A percentile compares a stretch with the other conserved stretches of the same genome.
These are phyloP conservation scores for Silene uniflora DNA, from an alignment of 148 eudicot species.

Conservation along the genomic window DNA sequence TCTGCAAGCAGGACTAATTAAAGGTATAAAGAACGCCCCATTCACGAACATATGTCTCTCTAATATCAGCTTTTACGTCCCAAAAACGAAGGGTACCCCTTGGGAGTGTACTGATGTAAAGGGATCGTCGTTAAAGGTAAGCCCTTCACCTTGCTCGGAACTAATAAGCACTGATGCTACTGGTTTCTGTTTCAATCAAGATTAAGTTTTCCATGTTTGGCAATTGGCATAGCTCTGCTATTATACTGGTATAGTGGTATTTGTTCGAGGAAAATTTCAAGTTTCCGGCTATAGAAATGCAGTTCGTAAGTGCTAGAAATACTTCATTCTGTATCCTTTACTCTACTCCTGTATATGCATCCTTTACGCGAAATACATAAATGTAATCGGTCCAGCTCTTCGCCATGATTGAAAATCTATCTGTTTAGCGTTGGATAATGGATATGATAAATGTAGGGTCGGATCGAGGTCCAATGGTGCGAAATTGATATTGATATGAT, in stretches of 20 bases:
- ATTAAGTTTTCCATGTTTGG: conserved; percentile 19
- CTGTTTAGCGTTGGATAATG: no score
- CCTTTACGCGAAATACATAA: background rate
- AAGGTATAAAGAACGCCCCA: conserved; percentile 64
- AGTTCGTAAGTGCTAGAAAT: background rate
- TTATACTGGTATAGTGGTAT: background rate
- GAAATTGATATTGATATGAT: no score
- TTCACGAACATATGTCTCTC: conserved; percentile 71
- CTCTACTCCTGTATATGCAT: background rate
- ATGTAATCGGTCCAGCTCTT: background rate
- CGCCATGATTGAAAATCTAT: no score
- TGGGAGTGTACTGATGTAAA: conserved; percentile 86
- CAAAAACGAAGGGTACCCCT: conserved; percentile 25
- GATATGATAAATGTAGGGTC: no score
- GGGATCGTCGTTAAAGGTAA: conserved; percentile 71
- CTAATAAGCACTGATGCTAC: conserved; percentile 35
- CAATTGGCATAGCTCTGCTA: background rate
- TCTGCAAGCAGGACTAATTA: conserved; percentile 60
- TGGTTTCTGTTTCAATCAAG: conserved; percentile 45
- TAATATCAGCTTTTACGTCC: conserved; percentile 47
- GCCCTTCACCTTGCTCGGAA: conserved; percentile 83
- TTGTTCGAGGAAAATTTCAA: background rate
- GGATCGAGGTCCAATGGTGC: no score
- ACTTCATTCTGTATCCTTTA: background rate
- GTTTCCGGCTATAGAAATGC: background rate